Base-by-base conservation (phyloP, 495 filamentous ascomycete species). In the Xylaria venustula region DNA sequence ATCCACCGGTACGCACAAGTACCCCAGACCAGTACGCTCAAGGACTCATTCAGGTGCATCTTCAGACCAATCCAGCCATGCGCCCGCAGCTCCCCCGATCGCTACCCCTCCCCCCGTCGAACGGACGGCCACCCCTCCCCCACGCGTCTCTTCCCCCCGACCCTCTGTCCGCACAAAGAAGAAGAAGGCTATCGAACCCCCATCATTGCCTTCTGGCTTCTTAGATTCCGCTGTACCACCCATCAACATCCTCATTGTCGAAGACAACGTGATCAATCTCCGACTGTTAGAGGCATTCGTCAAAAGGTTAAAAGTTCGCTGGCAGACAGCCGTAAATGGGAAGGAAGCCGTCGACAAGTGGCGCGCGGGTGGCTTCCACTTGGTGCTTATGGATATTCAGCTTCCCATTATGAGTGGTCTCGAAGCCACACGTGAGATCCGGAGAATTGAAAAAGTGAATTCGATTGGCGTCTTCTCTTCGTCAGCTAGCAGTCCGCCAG, bases 381-480 rank as follows among this genome's bases (percentile, higher is more conserved):
- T 98, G 62, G 94, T 98, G 26, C 76, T 98, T 56, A 98, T 98
- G 94, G 94, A 98, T 73, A 98, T 98, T 65, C 94, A 98, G 68
- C 78, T 98, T 54, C 94, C 94, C 1, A 90, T 98, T 59, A 98
- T 98, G 94, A 96, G 87, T 66, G 94, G 94, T 1, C 73, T 98
- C 55, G 91, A 97, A 54, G 94, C 94, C n/a, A 98, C 94, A 0
- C 92, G 92, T 64, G 94, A 98, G 77, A 98, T 98, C 49, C 82
- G 94, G 61, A 78, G 95, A 54, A 75, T 98, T 44, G 94, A 98
- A 73, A 83, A 90, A 37, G 81, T 93, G 44, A 98, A 97, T 68
- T 87, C 84, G 28, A 94, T 98, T 67, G 94, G 92, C 56, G 92
- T 92, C 28, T 94, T 96, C 69, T 81, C 81, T 5, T 79, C 79